Base-by-base conservation (phyloP, 2,329 filamentous ascomycete genomes). In the Ceratocystis alfenasii region DNA sequence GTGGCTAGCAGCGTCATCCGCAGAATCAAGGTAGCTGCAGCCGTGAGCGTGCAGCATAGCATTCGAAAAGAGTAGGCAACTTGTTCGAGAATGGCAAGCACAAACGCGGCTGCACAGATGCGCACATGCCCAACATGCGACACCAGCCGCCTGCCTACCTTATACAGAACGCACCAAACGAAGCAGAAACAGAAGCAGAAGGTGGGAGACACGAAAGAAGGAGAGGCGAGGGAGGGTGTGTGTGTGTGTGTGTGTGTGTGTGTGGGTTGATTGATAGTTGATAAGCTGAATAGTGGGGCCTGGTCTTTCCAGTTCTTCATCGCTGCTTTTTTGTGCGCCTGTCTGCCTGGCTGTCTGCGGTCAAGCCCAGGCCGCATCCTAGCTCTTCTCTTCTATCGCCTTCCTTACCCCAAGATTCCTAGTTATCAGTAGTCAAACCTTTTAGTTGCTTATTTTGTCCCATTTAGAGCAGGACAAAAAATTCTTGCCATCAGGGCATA, bases 341-440 rank as follows among this genome's bases (percentile, higher is more conserved):
- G 15, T 17, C 45, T n/a, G 20, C 46, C 46, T 50, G 46, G 17
- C 46, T 22, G 20, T 50, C 17, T 50, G 46, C 6, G 46, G 46
- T 50, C 20, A n/a, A 57, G 53, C 53, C 10, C 53, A 57, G 53
- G 53, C 53, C 53, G 30, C 53, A 57, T 30, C n/a, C 17, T 28
- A 57, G 25, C 28, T 33, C 17, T 36, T 53, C 28, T 33, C 17
- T 36, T 53, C 25, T 53, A 57, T 33, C 15, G 53, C 53, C 25
- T 33, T 33, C 33, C 8, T 36, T 36, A 36, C 33, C 33, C 33
- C 33, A 36, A 36, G 33, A 2, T 36, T 36, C 33, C 50, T 57
- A 15, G 17, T 28, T 57, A 57, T 57, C 53, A 57, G 28, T 57
- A 48, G 22, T 63, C 15, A 63, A 28, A 3, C 44, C 30, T 46